phyloP scores from a whole-genome alignment of 225 moss, liverwort and hornwort genomes.

The Antitrichia curtipendula region DNA sequence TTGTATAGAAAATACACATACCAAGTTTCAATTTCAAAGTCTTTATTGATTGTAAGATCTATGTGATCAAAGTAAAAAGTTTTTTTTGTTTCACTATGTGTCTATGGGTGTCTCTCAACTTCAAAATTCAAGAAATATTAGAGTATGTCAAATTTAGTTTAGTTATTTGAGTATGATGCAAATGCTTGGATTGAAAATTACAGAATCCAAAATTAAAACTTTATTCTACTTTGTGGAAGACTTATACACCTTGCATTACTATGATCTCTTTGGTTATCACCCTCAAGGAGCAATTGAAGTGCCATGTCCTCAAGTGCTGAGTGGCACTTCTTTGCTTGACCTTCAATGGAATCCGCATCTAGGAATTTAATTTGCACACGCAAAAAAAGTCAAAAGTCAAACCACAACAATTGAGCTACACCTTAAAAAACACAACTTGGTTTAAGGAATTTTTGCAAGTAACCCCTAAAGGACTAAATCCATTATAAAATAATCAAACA shows the following conservation, averaged over 20 bases:
- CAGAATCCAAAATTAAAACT: fast-evolving
- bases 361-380: fast-evolving
- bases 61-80: not conserved
- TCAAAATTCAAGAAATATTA: not conserved
- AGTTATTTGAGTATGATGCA: not conserved
- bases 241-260: too few species aligned
- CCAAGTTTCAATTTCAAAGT: not conserved
- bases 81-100: fast-evolving
- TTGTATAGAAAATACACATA: not conserved
- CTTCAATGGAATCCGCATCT: not conserved
- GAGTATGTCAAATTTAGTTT: fast-evolving
- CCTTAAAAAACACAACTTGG: not conserved
- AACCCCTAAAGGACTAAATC: not conserved
- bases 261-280: not conserved
- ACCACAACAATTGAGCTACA: not conserved
- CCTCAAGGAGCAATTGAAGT: not conserved
- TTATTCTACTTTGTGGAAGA: not conserved
- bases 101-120: not conserved
- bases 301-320: not conserved
- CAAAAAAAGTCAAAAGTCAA: not conserved
- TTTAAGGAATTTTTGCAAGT: not conserved
- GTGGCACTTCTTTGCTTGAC: not conserved
- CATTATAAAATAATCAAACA: not conserved
- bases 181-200: not conserved
- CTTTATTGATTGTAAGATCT: not conserved